Percentiles rank a stretch among this genome's conserved stretches.
Conservation (phyloP, 2,329 filamentous ascomycete genomes). For the Cadophora malorum region DNA sequence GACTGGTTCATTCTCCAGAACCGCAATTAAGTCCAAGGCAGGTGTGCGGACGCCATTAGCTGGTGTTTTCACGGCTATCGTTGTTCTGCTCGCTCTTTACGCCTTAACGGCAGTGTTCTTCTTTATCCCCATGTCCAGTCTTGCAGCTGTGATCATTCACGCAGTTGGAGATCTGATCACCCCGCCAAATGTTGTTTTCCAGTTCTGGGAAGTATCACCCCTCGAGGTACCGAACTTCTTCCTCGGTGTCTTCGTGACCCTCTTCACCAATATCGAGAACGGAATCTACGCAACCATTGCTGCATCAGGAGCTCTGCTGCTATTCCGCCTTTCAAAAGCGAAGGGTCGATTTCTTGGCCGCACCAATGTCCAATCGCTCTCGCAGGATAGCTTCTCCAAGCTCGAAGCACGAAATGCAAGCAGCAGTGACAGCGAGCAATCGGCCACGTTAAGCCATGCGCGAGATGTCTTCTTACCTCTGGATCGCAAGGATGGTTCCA, state of each 20-base stretch:
- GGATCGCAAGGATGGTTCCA: slow-evolving; percentile 85
- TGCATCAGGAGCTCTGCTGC: slow-evolving; percentile 76
- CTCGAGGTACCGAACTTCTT: slow-evolving; percentile 94
- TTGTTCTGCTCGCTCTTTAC: slow-evolving; percentile 91
- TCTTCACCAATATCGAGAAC: slow-evolving; percentile 88
- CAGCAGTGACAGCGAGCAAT: slow-evolving; percentile 53
- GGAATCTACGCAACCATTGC: slow-evolving; percentile 89
- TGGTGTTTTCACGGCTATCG: slow-evolving; percentile 84
- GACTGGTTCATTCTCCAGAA: slow-evolving; percentile 94
- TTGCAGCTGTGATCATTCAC: slow-evolving; percentile 93
- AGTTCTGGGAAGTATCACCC: slow-evolving; percentile 94
- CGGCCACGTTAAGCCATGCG: slow-evolving; percentile 49
- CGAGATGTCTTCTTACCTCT: slow-evolving; percentile 89
- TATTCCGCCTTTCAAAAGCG: slow-evolving; percentile 85
- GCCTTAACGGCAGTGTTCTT: slow-evolving; percentile 88
- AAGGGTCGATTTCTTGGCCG: slow-evolving; percentile 83
- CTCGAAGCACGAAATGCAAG: slow-evolving; percentile 10
- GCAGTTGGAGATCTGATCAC: slow-evolving; percentile 93
- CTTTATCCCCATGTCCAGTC: slow-evolving; percentile 83
- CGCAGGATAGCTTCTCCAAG: slow-evolving; percentile 45
- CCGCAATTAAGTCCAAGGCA: slow-evolving; percentile 96
- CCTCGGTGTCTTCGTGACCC: slow-evolving; percentile 84
- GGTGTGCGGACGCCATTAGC: slow-evolving; percentile 91
- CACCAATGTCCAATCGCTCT: slow-evolving; percentile 82
- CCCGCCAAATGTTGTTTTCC: slow-evolving; percentile 87